Percentiles rank a stretch among this genome's conserved stretches.
Evolutionary conservation across 2,329 filamentous ascomycete genomes (phyloP).

Genomic region (Fusarium buxicola): DNA sequence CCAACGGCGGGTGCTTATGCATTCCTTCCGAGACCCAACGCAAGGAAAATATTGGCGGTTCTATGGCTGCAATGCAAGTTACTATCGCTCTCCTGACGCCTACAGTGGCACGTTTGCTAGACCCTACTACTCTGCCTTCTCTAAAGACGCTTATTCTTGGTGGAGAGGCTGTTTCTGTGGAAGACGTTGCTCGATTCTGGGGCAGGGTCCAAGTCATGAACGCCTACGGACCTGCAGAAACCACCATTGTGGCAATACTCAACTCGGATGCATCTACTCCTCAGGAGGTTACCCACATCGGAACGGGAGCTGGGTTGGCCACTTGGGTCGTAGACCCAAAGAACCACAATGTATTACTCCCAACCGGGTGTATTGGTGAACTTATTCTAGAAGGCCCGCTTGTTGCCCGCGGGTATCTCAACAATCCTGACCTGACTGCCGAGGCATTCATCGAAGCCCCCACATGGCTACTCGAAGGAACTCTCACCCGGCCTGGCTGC

Average conservation of each 20-base stretch:
- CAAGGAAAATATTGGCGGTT: not conserved
- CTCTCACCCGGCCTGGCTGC: not conserved
- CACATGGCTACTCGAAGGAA: not conserved
- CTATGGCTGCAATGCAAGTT: not conserved
- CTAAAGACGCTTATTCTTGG: not conserved
- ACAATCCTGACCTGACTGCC: too few relatives aligned
- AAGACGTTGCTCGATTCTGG: not conserved
- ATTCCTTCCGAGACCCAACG: conserved; percentile 10
- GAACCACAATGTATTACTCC: too few relatives aligned
- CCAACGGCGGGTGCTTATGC: conserved; percentile 14
- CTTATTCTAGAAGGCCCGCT: too few relatives aligned
- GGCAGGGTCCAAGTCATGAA: not conserved
- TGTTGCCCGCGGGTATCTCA: too few relatives aligned
- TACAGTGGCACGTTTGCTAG: not conserved
- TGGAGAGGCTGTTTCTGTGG: not conserved
- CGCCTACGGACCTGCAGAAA: not conserved
- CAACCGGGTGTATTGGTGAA: too few relatives aligned
- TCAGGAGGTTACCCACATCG: not conserved
- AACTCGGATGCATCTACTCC: not conserved
- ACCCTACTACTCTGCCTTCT: not conserved
- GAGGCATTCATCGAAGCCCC: too few relatives aligned
- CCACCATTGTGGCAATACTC: not conserved
- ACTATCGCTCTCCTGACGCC: not conserved
- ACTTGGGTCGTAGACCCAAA: not conserved
- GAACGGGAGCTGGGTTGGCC: not conserved